Conservation (phyloP, 139 green algal species). For the Parachlorella kessleri region DNA sequence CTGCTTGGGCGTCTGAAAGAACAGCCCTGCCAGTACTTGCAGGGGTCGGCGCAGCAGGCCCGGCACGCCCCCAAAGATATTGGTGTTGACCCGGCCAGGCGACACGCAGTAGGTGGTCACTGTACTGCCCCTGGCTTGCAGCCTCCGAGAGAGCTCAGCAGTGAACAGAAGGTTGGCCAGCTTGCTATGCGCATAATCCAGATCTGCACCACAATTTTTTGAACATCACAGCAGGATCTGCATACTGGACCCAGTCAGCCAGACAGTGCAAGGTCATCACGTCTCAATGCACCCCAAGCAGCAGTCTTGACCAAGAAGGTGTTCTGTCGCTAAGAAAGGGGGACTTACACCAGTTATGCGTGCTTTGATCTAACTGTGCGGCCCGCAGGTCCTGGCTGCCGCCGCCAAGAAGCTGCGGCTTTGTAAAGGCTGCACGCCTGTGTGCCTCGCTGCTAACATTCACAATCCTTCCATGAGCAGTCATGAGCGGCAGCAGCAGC, state of each 20-base stretch:
- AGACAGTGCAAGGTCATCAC: no score
- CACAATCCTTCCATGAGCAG: slow-evolving; percentile 41
- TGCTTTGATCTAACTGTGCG: not conserved
- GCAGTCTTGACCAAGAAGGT: no score
- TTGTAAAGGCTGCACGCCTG: slow-evolving; percentile 10
- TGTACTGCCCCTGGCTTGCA: slow-evolving; percentile 1
- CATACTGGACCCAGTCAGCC: no score
- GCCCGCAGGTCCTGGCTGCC: not conserved
- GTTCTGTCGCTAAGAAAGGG: no score
- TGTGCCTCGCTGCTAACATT: slow-evolving; percentile 64
- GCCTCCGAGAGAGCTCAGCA: slow-evolving; percentile 52
- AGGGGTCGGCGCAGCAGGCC: not conserved
- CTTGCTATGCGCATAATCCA: slow-evolving; percentile 68
- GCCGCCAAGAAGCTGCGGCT: not conserved
- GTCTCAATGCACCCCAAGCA: no score
- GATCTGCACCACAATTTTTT: no score
- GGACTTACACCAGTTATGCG: not conserved
- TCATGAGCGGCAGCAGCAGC: slow-evolving; percentile 59
- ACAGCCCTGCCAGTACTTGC: not conserved
- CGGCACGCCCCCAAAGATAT: slow-evolving; percentile 26
- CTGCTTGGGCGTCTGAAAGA: slow-evolving; percentile 37
- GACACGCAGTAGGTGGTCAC: slow-evolving; percentile 32
- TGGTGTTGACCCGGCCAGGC: slow-evolving; percentile 42
- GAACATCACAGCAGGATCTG: no score
- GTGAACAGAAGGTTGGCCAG: slow-evolving; percentile 68